phyloP scores from a whole-genome alignment of 2,329 filamentous ascomycete genomes.

The Diaporthe aspalathi region DNA sequence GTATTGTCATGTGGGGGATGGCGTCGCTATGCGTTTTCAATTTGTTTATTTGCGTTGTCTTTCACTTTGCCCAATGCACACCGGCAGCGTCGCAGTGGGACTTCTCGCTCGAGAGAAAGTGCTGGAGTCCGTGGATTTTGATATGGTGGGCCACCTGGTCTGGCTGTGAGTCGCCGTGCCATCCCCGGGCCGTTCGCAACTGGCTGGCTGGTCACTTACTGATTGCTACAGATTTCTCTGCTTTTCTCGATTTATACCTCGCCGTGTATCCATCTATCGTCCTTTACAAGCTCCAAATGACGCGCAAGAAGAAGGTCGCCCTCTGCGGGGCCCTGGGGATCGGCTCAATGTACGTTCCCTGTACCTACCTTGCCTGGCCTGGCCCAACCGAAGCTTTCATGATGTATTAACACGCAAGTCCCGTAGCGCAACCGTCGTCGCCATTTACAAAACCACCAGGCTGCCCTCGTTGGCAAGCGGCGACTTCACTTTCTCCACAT shows the following conservation, averaged over 20 bases:
- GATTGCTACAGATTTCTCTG: slow-evolving; percentile 47
- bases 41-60: slow-evolving; percentile 51
- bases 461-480: slow-evolving; percentile 44
- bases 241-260: slow-evolving; percentile 55
- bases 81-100: slow-evolving; percentile 55
- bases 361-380: neutral
- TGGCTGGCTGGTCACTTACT: neutral
- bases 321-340: slow-evolving; percentile 44
- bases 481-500: slow-evolving; percentile 50
- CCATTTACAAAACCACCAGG: slow-evolving; percentile 49
- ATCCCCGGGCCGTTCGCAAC: neutral
- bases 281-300: slow-evolving; percentile 52
- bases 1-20: slow-evolving; percentile 50
- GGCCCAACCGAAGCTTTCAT: neutral
- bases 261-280: slow-evolving; percentile 55
- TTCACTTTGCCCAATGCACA: slow-evolving; percentile 56
- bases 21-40: slow-evolving; percentile 45
- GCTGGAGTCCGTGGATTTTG: slow-evolving; percentile 50
- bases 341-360: slow-evolving; percentile 47
- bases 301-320: slow-evolving; percentile 54
- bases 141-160: slow-evolving; percentile 54
- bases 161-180: slow-evolving; percentile 47
- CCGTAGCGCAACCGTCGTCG: slow-evolving; percentile 44
- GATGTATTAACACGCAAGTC: neutral
- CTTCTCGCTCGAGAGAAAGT: slow-evolving; percentile 47